Evolutionary conservation across 2,329 filamentous ascomycete species (phyloP), one percentile per base, ranked within the genome.

Genomic region (Fusarium tjaetaba): DNA sequence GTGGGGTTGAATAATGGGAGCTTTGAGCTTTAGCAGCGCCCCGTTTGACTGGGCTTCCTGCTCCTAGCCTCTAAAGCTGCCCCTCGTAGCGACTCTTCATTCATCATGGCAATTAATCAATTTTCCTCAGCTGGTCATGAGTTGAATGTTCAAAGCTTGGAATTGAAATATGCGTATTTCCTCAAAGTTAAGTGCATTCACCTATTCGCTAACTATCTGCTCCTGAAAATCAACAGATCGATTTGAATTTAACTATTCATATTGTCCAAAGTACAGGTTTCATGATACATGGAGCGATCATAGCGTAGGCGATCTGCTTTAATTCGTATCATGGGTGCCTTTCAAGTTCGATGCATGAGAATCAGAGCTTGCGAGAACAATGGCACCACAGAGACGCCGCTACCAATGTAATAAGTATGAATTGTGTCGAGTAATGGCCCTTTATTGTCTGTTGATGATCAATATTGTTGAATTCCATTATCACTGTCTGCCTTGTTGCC

Each of bases 401-500:
- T 7, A 14, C 28, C 9, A 28, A 28, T 39, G 20, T 2, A n/a
- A 10, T 13, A 39, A 28, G 11, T 13, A 16, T 26, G 13, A 39
- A 57, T 42, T 30, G n/a, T 30, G 28, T 28, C 20, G 22, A 56
- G 28, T 28, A 34, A 28, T 62, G 32, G 14, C 32, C 7, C 42
- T 32, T 48, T 15, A 24, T 56, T 41, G 9, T 20, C 16, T 34
- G 24, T 58, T 34, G 24, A 4, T 11, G 24, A 45, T 78, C 49
- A 55, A 28, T 41, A 55, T 41, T 55, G 41, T 30, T 20, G 32
- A 36, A 52, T 49, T 51, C 20, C 30, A 34, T 49, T 22, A 28
- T 18, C 14, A 59, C 28, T 58, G 24, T 80, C 74, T 75, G 81
- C 81, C 78, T 80, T 80, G 75, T 76, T 77, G 80, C 80, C 80